These are phyloP conservation scores for Podochytrium sp. DNA, from an alignment of 192 early-diverging fungal genomes.

Conservation along the genomic window DNA sequence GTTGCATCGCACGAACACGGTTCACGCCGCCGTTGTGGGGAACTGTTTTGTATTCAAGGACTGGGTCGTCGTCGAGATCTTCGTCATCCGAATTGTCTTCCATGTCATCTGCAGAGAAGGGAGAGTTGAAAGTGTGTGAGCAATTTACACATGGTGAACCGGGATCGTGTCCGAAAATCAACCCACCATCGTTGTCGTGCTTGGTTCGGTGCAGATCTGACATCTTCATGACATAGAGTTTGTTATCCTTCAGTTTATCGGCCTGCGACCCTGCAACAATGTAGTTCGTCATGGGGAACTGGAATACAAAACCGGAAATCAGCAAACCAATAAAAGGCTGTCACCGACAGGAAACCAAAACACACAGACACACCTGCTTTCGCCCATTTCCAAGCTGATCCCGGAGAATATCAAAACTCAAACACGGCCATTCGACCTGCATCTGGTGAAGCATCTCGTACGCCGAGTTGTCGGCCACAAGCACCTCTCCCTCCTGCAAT, in stretches of 20 bases:
- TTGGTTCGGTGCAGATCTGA: conserved; percentile 90
- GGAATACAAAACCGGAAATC: no score
- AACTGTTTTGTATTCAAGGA: conserved; percentile 82
- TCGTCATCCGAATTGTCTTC: conserved; percentile 80
- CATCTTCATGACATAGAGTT: conserved; percentile 95
- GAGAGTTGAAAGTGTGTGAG: background rate
- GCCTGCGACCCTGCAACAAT: conserved; percentile 94
- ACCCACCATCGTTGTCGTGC: conserved; percentile 72
- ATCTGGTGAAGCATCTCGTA: conserved; percentile 98
- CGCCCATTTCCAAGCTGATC: conserved; percentile 83
- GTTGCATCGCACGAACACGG: conserved; percentile 80
- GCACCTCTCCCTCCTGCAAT: conserved; percentile 82
- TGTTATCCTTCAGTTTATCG: conserved; percentile 80
- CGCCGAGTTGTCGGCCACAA: conserved; percentile 91
- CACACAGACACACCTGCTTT: conserved; percentile 54
- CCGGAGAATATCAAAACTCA: conserved; percentile 93
- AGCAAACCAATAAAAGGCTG: background rate
- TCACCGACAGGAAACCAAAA: background rate
- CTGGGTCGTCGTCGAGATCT: conserved; percentile 92
- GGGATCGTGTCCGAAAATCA: no score
- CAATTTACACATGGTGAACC: background rate
- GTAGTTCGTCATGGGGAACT: conserved; percentile 92
- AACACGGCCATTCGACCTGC: conserved; percentile 92
- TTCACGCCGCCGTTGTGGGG: conserved; percentile 92
- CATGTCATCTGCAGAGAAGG: conserved; percentile 37